These are phyloP conservation scores for Pulveroboletus sp. DNA, from an alignment of 1,284 basidiomycete species.

Conservation along the genomic window DNA sequence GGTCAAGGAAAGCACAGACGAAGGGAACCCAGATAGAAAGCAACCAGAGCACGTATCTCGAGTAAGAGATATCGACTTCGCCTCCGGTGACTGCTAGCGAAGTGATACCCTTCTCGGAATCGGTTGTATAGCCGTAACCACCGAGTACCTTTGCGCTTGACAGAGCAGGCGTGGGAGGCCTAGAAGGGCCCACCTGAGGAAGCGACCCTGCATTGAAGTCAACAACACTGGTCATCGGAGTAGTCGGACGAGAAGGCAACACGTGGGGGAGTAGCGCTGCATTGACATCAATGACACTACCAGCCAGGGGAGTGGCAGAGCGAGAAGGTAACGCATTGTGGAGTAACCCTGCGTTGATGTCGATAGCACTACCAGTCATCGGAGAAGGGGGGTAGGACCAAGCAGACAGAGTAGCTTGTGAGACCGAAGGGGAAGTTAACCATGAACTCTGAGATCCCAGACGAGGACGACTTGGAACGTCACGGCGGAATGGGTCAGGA, in stretches of 20 bases:
- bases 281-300: slow-evolving; percentile 44
- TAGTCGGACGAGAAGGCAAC: slow-evolving; percentile 23
- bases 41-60: slow-evolving; percentile 60
- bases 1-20: slow-evolving; percentile 42
- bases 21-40: slow-evolving; percentile 64
- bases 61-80: slow-evolving; percentile 54
- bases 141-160: slow-evolving; percentile 61
- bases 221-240: slow-evolving; percentile 32
- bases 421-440: slow-evolving; percentile 63
- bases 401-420: slow-evolving; percentile 55
- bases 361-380: slow-evolving; percentile 40
- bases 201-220: slow-evolving; percentile 47
- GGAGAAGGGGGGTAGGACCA: slow-evolving; percentile 65
- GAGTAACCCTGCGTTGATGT: slow-evolving; percentile 47
- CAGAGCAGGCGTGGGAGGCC: slow-evolving; percentile 54
- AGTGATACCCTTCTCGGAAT: slow-evolving; percentile 53
- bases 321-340: slow-evolving; percentile 33
- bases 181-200: slow-evolving; percentile 39
- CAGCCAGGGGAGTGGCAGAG: slow-evolving; percentile 38
- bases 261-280: slow-evolving; percentile 42
- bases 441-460: slow-evolving; percentile 68
- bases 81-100: slow-evolving; percentile 46
- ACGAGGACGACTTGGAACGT: slow-evolving; percentile 45
- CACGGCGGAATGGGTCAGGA: slow-evolving; percentile 63
- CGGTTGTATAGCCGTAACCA: slow-evolving; percentile 55